Conservation (phyloP, 2,329 filamentous ascomycete genomes). For the Chaetomium sp. region DNA sequence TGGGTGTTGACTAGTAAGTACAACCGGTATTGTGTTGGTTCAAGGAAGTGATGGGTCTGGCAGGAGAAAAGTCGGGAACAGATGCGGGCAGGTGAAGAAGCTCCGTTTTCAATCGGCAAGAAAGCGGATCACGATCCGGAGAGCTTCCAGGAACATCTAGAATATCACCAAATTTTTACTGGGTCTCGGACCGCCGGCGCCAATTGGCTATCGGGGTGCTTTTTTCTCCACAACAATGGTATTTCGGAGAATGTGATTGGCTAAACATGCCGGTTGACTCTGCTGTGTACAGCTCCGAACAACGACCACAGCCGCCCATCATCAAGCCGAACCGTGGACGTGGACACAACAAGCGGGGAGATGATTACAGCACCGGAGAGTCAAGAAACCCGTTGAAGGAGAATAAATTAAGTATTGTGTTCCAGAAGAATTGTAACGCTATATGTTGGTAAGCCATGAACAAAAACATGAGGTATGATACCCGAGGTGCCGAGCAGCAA, state of each 20-base stretch:
- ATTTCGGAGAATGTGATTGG: conserved; percentile 16
- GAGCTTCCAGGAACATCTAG: conserved; percentile 43
- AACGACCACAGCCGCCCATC: background rate
- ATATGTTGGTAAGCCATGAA: background rate
- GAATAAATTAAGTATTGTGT: too few relatives aligned
- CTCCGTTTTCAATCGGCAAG: conserved; percentile 25
- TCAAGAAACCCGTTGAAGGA: background rate
- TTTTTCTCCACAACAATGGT: conserved; percentile 32
- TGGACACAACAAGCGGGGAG: background rate
- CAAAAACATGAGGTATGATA: background rate
- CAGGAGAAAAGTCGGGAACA: conserved; percentile 13
- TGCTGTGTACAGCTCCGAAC: background rate
- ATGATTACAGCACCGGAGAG: background rate
- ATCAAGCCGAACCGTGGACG: background rate
- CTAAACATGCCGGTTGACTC: background rate
- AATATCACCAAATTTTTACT: conserved; percentile 37
- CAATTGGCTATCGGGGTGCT: conserved; percentile 27
- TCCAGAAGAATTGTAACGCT: background rate
- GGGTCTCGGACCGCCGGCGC: conserved; percentile 21
- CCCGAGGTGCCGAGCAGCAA: too few relatives aligned
- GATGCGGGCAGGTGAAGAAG: conserved; percentile 16
- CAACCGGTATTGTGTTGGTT: background rate
- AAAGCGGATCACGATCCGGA: conserved; percentile 26
- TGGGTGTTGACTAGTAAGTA: background rate
- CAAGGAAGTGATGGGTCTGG: background rate